Conservation (phyloP, 176 grass and related monocot genomes). For the Musa schizocarpa region DNA sequence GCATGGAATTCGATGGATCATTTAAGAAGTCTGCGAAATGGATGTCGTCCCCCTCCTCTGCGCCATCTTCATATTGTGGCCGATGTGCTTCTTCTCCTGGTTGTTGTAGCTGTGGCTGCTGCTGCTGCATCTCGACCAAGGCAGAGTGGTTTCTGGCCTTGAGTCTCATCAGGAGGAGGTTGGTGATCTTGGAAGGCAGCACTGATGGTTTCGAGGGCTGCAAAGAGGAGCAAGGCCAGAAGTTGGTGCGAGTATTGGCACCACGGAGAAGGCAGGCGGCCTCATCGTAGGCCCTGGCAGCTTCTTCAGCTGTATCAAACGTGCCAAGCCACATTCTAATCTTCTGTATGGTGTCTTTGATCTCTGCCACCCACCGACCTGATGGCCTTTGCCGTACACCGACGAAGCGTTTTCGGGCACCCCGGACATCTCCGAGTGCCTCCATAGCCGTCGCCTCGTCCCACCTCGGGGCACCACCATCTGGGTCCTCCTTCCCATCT, state of each 20-base stretch:
- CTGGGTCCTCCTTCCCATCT: neutral
- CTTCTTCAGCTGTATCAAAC: conserved; percentile 21
- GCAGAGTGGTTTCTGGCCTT: conserved; percentile 12
- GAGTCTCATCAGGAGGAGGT: conserved; percentile 12
- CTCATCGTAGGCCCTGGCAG: conserved; percentile 19
- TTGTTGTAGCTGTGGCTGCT: neutral
- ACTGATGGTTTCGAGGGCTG: neutral
- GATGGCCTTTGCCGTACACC: conserved; percentile 18
- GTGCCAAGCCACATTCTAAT: conserved; percentile 22
- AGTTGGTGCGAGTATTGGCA: conserved; percentile 22
- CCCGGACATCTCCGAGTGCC: neutral
- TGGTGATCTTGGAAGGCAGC: conserved; percentile 12
- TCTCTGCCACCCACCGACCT: conserved; percentile 22
- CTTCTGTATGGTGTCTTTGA: conserved; percentile 26
- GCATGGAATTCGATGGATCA: neutral
- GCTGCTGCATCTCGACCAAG: neutral
- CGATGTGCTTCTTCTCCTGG: neutral
- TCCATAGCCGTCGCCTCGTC: neutral
- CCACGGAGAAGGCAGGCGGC: conserved; percentile 23
- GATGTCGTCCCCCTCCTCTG: conserved; percentile 13
- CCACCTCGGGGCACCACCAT: neutral
- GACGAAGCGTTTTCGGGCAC: conserved; percentile 10
- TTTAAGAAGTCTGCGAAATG: conserved; percentile 51
- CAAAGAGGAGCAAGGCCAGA: conserved; percentile 10
- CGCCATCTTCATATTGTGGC: neutral